These are phyloP conservation scores for Trichoderma reesei DNA, from an alignment of 495 filamentous ascomycete species.

Conservation along the genomic window DNA sequence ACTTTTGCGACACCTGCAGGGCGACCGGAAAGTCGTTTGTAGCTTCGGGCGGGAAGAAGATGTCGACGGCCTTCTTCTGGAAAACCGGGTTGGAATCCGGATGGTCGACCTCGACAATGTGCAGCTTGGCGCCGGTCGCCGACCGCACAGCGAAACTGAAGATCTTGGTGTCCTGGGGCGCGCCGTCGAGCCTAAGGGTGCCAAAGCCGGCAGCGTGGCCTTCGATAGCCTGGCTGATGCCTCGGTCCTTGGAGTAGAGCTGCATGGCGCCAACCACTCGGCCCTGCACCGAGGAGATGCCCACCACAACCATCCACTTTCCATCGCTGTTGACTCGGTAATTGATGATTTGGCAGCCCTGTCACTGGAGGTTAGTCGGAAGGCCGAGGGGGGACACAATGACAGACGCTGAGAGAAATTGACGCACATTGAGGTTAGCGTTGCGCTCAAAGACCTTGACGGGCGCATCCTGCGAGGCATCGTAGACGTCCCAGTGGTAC, in stretches of 20 bases:
- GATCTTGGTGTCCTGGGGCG: conserved; percentile 81
- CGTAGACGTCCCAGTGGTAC: conserved; percentile 96
- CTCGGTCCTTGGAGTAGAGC: conserved; percentile 87
- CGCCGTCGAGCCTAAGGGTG: conserved; percentile 76
- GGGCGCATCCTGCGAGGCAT: conserved; percentile 62
- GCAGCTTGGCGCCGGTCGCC: conserved; percentile 82
- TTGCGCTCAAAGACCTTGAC: conserved; percentile 91
- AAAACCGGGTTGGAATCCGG: conserved; percentile 77
- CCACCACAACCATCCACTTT: conserved; percentile 97
- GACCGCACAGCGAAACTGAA: conserved; percentile 94
- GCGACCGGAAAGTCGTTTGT: conserved; percentile 96
- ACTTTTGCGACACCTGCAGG: conserved; percentile 92
- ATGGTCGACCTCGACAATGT: conserved; percentile 97
- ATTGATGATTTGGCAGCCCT: conserved; percentile 99
- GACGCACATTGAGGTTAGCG: conserved; percentile 69
- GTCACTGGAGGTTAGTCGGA: conserved; percentile 18
- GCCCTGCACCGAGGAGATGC: conserved; percentile 85
- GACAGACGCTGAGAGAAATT: neutral
- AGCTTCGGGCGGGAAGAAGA: conserved; percentile 94
- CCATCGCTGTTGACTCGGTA: conserved; percentile 92
- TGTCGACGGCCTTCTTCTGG: conserved; percentile 89
- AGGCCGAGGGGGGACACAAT: neutral
- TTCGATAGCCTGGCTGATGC: conserved; percentile 92
- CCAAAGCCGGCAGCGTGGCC: conserved; percentile 96
- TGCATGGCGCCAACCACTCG: conserved; percentile 95